A percentile compares a stretch with the other conserved stretches of the same genome.
These are phyloP conservation scores for Aureobasidium sp. DNA, from an alignment of 2,329 filamentous ascomycete genomes.

Conservation along the genomic window DNA sequence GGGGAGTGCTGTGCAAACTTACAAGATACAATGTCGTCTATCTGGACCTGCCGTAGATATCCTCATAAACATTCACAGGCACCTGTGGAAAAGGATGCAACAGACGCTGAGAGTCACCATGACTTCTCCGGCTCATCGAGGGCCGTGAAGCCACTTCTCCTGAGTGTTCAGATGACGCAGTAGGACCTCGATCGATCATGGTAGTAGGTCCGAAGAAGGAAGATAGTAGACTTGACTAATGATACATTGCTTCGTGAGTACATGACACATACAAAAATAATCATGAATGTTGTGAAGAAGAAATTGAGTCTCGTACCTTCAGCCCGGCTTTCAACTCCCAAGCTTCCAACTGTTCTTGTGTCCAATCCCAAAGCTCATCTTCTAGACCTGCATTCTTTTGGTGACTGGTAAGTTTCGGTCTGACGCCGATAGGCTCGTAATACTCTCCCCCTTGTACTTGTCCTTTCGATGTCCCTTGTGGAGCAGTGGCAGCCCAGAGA, in stretches of 20 bases:
- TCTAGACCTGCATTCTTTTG: conserved; percentile 18
- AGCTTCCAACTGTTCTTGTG: conserved; percentile 20
- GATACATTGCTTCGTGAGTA: neutral
- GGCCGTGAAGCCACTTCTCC: neutral
- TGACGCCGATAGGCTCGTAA: conserved; percentile 22
- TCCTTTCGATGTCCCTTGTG: conserved; percentile 11
- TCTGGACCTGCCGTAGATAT: neutral
- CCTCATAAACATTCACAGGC: neutral
- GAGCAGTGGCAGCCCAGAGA: conserved; percentile 22
- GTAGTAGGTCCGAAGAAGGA: neutral
- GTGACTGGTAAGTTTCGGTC: conserved; percentile 11
- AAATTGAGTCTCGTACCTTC: neutral
- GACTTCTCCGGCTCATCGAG: neutral
- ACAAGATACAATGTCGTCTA: neutral
- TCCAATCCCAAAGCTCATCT: conserved; percentile 25
- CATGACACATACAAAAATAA: neutral
- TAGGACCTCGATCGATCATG: neutral
- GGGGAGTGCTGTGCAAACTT: too few species aligned
- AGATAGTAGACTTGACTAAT: neutral
- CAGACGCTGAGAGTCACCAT: neutral
- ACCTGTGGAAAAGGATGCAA: neutral
- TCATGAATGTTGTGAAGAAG: neutral
- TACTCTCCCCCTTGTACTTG: conserved; percentile 22
- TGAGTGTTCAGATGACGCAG: neutral
- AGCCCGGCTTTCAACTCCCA: conserved; percentile 10